Percentiles rank a stretch among this genome's conserved stretches.
phyloP scores from a whole-genome alignment of 805 yeast species.

The Candida coleopterorum region DNA sequence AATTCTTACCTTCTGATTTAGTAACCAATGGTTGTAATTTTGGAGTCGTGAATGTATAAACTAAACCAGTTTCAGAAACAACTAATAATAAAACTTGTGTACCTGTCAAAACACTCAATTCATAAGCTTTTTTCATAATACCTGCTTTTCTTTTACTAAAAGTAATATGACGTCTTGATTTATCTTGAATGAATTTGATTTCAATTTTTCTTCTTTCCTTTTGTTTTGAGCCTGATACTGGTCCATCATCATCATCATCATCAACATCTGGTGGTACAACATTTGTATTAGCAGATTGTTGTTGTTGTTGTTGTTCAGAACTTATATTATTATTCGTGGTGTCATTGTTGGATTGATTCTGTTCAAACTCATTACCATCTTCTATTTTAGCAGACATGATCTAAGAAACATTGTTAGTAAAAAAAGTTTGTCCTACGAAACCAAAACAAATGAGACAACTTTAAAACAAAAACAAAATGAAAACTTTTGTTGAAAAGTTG shows the following conservation, averaged over 20 bases:
- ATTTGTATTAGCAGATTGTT: neutral
- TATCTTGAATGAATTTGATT: constrained; percentile 95
- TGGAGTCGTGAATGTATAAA: constrained; percentile 98
- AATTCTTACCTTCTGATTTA: constrained; percentile 93
- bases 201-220: constrained; percentile 84
- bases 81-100: constrained; percentile 93
- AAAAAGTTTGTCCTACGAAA: no score
- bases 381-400: constrained; percentile 6
- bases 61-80: constrained; percentile 97
- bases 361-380: constrained; percentile 8
- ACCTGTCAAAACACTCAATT: constrained; percentile 91
- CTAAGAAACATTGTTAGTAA: neutral
- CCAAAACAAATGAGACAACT: no score
- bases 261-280: constrained; percentile 27
- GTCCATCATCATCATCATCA: constrained; percentile 50
- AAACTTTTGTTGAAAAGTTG: no score
- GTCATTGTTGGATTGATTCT: constrained; percentile 6
- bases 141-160: constrained; percentile 98
- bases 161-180: constrained; percentile 95
- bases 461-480: no score
- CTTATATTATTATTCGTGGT: constrained; percentile 4
- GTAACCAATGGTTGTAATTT: constrained; percentile 97
- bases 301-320: neutral
- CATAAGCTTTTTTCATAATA: constrained; percentile 99
- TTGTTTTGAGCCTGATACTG: constrained; percentile 43